Base-by-base conservation (phyloP, 164 flowering plant genomes). In the Umbilicus rupestris region DNA sequence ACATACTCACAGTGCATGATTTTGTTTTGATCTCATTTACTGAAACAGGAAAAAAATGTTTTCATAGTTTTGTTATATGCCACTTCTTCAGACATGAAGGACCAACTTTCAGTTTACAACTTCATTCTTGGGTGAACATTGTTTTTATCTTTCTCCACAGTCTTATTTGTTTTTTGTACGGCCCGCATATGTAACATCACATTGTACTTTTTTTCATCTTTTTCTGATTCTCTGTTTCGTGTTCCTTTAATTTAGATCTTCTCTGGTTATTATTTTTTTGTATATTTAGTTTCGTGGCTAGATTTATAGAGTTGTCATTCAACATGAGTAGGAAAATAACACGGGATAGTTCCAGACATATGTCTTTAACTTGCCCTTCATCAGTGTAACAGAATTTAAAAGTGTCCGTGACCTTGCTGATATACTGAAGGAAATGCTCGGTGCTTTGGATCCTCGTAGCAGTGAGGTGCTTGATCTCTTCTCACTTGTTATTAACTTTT, bases 371-470 rank as follows among this genome's bases (percentile, higher is more conserved):
- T 20, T 50, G 17, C 28, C 29, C 5, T 7, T 50, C 15, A 39
- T 58, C 47, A 68, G 70, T 44, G n/a, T 10, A 80, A 52, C 66
- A 30, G 99, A 95, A 75, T 89, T 95, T 49, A 81, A 85, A 79
- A 88, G 46, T 83, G 97, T 96, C 52, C 76, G 71, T 65, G 96
- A 94, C 31, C 31, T 90, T 6, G 86, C 88, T 62, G 92, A 92
- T 75, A 88, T 95, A 12, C 73, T 94, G 52, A 76, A 71, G 82
- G 99, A 94, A 75, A 85, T 94, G 88, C 90, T 94, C 58, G 74
- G 79, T 76, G 99, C 97, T n/a, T 79, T 95, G 81, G 90, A 87
- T 83, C 89, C 94, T 37, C 74, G 71, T 50, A 82, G 74, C 74
- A 76, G 82, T 11, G 90, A 94, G 99, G 99, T 94, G 69, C 17